Evolutionary conservation across 495 filamentous ascomycete species (phyloP).

Genomic region (Pseudomonodictys pantanalensis): DNA sequence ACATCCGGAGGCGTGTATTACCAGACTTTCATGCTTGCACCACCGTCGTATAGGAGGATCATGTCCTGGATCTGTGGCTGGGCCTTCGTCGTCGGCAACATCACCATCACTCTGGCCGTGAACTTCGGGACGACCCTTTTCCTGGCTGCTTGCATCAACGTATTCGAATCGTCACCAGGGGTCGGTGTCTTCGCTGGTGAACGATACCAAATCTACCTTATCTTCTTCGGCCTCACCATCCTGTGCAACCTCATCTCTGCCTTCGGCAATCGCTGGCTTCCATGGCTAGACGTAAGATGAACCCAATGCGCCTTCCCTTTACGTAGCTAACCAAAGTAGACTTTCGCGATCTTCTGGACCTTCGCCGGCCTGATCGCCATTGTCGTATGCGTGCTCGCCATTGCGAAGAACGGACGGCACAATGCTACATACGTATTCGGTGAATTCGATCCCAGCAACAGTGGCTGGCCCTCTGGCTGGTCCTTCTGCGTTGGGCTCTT

Average conservation of each 20-base stretch:
- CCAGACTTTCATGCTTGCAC: constrained; percentile 55
- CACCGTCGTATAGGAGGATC: constrained; percentile 38
- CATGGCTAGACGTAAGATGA: constrained; percentile 53
- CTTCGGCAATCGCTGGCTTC: constrained; percentile 55
- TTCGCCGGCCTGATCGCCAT: constrained; percentile 59
- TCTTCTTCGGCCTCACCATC: constrained; percentile 61
- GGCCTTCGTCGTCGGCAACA: constrained; percentile 66
- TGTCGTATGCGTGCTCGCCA: constrained; percentile 55
- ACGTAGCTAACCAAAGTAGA: constrained; percentile 35
- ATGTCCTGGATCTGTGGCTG: constrained; percentile 66
- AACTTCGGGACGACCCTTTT: constrained; percentile 64
- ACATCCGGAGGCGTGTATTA: constrained; percentile 57
- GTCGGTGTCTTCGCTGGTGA: constrained; percentile 43
- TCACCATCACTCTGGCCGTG: constrained; percentile 66
- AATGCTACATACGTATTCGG: constrained; percentile 59
- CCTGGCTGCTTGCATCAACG: constrained; percentile 52
- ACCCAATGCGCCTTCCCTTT: neutral
- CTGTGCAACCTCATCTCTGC: constrained; percentile 57
- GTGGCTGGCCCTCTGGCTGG: constrained; percentile 45
- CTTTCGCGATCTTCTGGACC: constrained; percentile 67
- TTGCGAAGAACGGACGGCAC: constrained; percentile 52
- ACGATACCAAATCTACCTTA: constrained; percentile 60
- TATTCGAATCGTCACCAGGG: constrained; percentile 45
- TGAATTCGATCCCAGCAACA: constrained; percentile 55
- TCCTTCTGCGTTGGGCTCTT: constrained; percentile 52